Base-by-base conservation (phyloP, 2,329 filamentous ascomycete species). In the Exophiala mesophila region DNA sequence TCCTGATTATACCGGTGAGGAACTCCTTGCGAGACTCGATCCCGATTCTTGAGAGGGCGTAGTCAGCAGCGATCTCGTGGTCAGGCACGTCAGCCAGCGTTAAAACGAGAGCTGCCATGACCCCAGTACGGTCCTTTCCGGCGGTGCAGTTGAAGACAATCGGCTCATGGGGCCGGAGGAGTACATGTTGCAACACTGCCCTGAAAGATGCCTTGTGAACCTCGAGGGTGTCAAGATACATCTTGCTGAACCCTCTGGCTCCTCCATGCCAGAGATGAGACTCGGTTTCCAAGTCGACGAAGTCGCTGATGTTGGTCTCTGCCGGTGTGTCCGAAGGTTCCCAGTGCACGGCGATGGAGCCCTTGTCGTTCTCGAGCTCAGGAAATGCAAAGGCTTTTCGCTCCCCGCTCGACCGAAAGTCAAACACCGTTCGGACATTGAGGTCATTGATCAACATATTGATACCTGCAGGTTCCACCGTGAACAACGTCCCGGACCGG, bases 41-140 rank as follows among this genome's bases (percentile, higher is more conserved):
- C 0, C 83, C 82, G 1, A 68, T 51, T 38, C 83, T 76, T 0
- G 81, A 85, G 7, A 85, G 65, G 12, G 71, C 66, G 59, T 88
- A 88, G 59, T 88, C 84, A 2, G 71, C 59, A 0, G 80, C 81
- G 12, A 85, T 71, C 3, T 63, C 57, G 23, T 74, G 65, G 50
- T 78, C 71, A 1, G 69, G 60, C 0, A 85, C 77, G 3, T 78
- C 78, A 5, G 78, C 78, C 20, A 86, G 68, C 17, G 74, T 64
- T 24, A 86, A 68, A 8, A 88, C 59, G 28, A 88, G 55, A 2
- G 81, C 83, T 35, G 78, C 74, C 33, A 86, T 63, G 3, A 88
- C 71, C 2, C 84, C 84, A 0, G 84, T 88, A 33, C 84, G 72
- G 59, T 88, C 84, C 63, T 88, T 88, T 5, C 84, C 84, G 0